Base-by-base conservation (phyloP, 169 alveolate species). In the Babesia caballi region DNA sequence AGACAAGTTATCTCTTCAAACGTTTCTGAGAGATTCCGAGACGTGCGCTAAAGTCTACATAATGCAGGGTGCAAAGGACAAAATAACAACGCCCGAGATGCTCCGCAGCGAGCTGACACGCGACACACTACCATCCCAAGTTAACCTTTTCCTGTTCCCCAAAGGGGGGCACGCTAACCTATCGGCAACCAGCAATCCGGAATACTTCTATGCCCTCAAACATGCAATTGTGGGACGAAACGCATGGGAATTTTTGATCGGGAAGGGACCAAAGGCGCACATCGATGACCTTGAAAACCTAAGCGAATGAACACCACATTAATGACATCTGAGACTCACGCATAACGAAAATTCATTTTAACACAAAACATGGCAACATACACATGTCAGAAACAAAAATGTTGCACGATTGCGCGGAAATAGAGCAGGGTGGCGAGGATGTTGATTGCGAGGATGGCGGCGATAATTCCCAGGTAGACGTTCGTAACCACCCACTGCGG, bases 51-150 rank as follows among this genome's bases (percentile, higher is more conserved):
- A 47, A 23, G 68, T 59, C 58, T 51, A 78, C 68, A 54, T 78
- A 0, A 46, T 78, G 83, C 87, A 78, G 58, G 87, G 87, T 2
- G 27, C 65, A 58, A 52, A 69, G 21, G 87, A 78, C 67, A n/a
- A 38, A 6, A 44, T 78, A 21, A 61, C 87, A 0, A 61, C 84
- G 28, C 47, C 69, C 11, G 44, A 67, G 23, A 69, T 68, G 82
- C 70, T 78, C 21, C 56, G 44, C 25, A 28, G 47, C 25, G 87
- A 78, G 61, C n/a, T 78, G 8, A 33, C 54, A 11, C 56, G 66
- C 8, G 30, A n/a, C 3, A 17, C 25, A 7, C 28, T 67, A 32
- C 63, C 58, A 17, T 7, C n/a, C 14, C 15, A 14, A 2, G 53
- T 66, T 4, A 76, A 76, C 35, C 4, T 66, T 47, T 66, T 47